Evolutionary conservation across 73 alveolate species (phyloP).

Genomic region (Breviolum minutum): DNA sequence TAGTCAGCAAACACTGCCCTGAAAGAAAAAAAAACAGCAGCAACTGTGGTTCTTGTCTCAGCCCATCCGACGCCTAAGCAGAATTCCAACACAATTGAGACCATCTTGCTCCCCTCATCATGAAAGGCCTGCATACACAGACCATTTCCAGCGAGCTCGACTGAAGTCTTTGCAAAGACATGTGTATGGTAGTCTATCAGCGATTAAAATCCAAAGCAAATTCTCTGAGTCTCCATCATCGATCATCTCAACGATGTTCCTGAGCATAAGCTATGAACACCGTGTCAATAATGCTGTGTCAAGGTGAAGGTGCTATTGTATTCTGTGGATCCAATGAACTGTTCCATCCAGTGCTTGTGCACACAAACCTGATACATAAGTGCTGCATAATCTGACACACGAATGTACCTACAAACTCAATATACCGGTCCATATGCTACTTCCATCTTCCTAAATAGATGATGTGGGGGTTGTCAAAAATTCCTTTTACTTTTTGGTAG

Average conservation of each 20-base stretch:
- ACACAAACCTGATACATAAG: not conserved
- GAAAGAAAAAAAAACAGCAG: not conserved
- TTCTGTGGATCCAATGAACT: not conserved
- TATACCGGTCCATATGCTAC: no score
- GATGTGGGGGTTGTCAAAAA: no score
- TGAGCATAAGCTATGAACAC: not conserved
- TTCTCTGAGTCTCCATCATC: slow-evolving; percentile 26
- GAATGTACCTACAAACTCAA: no score
- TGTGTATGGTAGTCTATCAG: no score
- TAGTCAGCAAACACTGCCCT: not conserved
- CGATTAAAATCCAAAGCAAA: not conserved
- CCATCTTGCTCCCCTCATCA: slow-evolving; percentile 77
- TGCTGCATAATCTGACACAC: no score
- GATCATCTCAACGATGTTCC: slow-evolving; percentile 60
- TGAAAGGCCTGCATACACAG: slow-evolving; percentile 22
- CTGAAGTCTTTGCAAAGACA: no score
- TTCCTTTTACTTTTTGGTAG: no score
- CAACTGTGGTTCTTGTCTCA: not conserved
- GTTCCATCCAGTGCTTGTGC: not conserved
- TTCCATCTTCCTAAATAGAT: no score
- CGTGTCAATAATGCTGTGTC: not conserved
- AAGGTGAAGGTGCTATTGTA: no score
- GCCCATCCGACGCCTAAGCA: slow-evolving; percentile 42
- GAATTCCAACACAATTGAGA: slow-evolving; percentile 67
- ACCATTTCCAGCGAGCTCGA: no score